Conservation (phyloP, 2,329 filamentous ascomycete genomes). For the Fusarium ramigenum region DNA sequence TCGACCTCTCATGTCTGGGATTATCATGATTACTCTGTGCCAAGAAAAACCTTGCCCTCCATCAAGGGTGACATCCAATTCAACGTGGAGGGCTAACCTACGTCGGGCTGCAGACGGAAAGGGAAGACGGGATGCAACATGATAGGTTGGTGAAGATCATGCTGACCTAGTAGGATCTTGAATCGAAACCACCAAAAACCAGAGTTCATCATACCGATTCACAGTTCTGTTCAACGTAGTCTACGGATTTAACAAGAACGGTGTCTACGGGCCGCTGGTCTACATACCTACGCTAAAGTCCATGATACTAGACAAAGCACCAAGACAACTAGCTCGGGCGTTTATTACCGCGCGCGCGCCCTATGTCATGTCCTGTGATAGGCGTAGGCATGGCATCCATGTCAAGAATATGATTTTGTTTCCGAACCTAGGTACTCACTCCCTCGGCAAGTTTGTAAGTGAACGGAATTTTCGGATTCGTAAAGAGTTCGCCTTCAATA, state of each 20-base stretch:
- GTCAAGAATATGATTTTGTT: neutral
- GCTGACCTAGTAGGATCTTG: neutral
- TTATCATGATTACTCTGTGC: conserved; percentile 32
- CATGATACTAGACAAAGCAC: neutral
- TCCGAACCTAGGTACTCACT: neutral
- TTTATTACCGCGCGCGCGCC: neutral
- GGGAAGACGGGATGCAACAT: neutral
- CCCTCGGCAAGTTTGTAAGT: neutral
- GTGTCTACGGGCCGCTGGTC: neutral
- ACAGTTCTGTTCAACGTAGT: neutral
- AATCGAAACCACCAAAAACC: neutral
- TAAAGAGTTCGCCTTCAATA: neutral
- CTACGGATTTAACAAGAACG: neutral
- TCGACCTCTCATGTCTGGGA: conserved; percentile 7
- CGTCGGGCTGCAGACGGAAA: neutral
- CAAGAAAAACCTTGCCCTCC: conserved; percentile 13
- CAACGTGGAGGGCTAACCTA: neutral
- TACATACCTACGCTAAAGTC: neutral
- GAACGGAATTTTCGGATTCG: neutral
- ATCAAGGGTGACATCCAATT: neutral
- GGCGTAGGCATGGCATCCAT: neutral
- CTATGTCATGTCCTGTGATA: neutral
- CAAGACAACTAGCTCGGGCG: neutral
- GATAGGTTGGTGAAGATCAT: neutral
- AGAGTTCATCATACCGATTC: neutral